Evolutionary conservation across 1,284 basidiomycete genomes (phyloP).

Genomic region (Phellopilus nigrolimitatus): DNA sequence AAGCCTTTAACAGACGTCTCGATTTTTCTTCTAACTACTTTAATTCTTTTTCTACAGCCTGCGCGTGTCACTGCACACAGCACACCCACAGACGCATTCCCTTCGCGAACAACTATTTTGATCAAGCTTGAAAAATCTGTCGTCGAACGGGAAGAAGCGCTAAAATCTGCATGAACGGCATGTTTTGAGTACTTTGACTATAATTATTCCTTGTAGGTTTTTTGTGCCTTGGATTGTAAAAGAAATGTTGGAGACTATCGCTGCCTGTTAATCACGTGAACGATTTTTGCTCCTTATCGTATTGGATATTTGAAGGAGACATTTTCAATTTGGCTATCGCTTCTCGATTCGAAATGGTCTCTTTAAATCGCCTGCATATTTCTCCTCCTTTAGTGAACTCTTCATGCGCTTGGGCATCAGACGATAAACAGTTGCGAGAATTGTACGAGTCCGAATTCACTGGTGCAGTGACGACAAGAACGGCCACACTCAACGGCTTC

Average conservation of each 20-base stretch:
- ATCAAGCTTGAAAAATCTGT: slow-evolving; percentile 92
- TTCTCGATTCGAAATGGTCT: slow-evolving; percentile 36
- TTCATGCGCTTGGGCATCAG: slow-evolving; percentile 75
- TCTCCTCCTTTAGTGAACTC: slow-evolving; percentile 67
- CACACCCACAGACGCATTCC: slow-evolving; percentile 78
- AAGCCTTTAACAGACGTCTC: not conserved
- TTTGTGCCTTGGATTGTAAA: not conserved
- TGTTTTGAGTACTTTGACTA: slow-evolving; percentile 1
- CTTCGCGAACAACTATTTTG: slow-evolving; percentile 85
- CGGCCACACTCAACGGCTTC: slow-evolving; percentile 64
- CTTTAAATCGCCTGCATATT: slow-evolving; percentile 44
- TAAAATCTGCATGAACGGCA: slow-evolving; percentile 60
- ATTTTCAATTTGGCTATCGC: not conserved
- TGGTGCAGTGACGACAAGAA: slow-evolving; percentile 74
- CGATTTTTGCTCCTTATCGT: not conserved
- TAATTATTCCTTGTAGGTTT: not conserved
- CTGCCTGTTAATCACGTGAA: not conserved
- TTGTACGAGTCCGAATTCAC: slow-evolving; percentile 63
- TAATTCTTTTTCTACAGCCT: slow-evolving; percentile 60
- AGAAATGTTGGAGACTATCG: not conserved
- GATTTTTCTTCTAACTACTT: slow-evolving; percentile 9
- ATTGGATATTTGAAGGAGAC: not conserved
- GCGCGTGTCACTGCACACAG: slow-evolving; percentile 96
- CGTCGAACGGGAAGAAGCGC: slow-evolving; percentile 80
- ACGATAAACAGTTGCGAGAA: slow-evolving; percentile 51